These are phyloP conservation scores for Peronospora tabacina DNA, from an alignment of 352 stramenopile species.

Conservation along the genomic window DNA sequence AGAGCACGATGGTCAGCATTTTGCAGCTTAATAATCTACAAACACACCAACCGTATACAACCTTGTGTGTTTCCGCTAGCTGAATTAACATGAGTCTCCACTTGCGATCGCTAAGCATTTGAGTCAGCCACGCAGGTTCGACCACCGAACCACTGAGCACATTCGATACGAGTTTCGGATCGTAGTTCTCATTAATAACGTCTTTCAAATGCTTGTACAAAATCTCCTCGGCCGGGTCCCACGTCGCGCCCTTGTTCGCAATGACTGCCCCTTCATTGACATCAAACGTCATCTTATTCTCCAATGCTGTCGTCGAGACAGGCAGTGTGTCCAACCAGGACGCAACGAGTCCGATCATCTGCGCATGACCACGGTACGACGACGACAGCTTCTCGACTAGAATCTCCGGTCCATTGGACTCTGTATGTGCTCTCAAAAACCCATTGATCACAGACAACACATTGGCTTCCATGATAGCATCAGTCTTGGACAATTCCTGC, in stretches of 20 bases:
- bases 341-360: conserved; percentile 82
- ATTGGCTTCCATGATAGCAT: conserved; percentile 81
- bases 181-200: conserved; percentile 73
- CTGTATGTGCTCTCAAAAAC: conserved; percentile 70
- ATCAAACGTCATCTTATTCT: conserved; percentile 74
- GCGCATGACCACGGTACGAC: conserved; percentile 77
- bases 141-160: conserved; percentile 68
- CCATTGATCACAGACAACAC: conserved; percentile 77
- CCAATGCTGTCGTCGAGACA: conserved; percentile 45
- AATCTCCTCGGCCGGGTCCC: conserved; percentile 69
- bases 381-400: conserved; percentile 81
- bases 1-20: conserved; percentile 9
- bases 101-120: conserved; percentile 76
- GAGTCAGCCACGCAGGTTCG: conserved; percentile 75
- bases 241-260: conserved; percentile 60
- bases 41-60: conserved; percentile 8
- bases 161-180: conserved; percentile 81
- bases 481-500: conserved; percentile 55
- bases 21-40: background rate
- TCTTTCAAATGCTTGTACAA: conserved; percentile 71
- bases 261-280: conserved; percentile 55
- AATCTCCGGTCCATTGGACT: conserved; percentile 76
- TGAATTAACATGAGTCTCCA: conserved; percentile 84
- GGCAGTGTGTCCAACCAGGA: conserved; percentile 72
- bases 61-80: conserved; percentile 78